Evolutionary conservation across 1,284 basidiomycete species (phyloP).

Genomic region (Pseudozyma flocculosa): DNA sequence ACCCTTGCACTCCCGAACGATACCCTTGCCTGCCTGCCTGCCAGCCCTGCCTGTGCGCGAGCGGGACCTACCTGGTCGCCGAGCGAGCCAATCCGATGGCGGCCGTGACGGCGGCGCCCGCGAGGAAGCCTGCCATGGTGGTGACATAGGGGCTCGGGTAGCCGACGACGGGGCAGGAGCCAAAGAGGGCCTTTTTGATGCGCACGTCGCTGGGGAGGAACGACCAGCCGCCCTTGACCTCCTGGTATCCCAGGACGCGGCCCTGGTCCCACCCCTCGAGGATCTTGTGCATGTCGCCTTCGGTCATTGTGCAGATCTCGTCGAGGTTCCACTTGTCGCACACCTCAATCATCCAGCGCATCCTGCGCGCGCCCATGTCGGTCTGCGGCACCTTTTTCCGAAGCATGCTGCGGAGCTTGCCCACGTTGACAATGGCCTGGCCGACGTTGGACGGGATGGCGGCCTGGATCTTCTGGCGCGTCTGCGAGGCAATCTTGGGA

Average conservation of each 20-base stretch:
- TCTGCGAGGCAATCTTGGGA: constrained; percentile 83
- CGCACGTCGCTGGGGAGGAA: constrained; percentile 17
- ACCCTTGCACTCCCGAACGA: too few relatives aligned
- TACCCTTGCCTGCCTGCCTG: too few relatives aligned
- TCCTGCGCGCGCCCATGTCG: constrained; percentile 70
- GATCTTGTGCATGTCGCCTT: constrained; percentile 59
- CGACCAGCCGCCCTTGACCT: constrained; percentile 26
- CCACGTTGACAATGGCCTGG: constrained; percentile 77
- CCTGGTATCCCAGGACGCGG: constrained; percentile 43
- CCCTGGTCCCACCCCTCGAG: constrained; percentile 57
- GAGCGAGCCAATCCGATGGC: constrained; percentile 2
- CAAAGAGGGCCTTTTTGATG: constrained; percentile 38
- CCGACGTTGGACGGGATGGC: constrained; percentile 74
- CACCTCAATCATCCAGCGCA: constrained; percentile 92
- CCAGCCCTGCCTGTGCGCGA: too few relatives aligned
- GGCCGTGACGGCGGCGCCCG: constrained; percentile 23
- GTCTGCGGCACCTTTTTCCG: constrained; percentile 77
- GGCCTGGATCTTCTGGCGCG: constrained; percentile 71
- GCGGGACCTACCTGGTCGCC: too few relatives aligned
- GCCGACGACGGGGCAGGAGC: constrained; percentile 45
- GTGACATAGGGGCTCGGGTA: constrained; percentile 43
- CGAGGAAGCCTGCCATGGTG: constrained; percentile 23
- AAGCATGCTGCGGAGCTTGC: constrained; percentile 68
- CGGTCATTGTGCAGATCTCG: constrained; percentile 70
- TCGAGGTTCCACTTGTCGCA: constrained; percentile 83